Percentiles rank a stretch among this genome's conserved stretches.
phyloP scores from a whole-genome alignment of 306 rosid genomes.

The Acacia crassicarpa region DNA sequence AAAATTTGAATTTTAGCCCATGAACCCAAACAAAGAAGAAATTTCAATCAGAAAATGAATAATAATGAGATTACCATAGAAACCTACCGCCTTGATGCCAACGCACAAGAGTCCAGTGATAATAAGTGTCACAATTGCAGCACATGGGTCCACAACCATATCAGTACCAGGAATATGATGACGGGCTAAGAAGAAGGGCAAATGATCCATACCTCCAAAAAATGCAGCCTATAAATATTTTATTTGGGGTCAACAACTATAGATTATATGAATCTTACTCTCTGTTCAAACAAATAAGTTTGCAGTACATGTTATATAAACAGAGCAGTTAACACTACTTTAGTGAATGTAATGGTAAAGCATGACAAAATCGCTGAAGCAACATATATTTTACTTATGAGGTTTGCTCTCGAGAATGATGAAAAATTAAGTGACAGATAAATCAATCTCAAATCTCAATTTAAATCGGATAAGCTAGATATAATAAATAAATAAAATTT shows the following conservation, averaged over 20 bases:
- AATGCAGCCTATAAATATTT: constrained; percentile 65
- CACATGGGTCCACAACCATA: constrained; percentile 80
- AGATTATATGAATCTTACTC: not conserved
- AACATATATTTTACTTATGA: not conserved
- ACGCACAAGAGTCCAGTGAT: constrained; percentile 73
- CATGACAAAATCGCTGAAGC: not conserved
- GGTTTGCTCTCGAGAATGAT: not conserved
- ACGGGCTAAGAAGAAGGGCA: constrained; percentile 68
- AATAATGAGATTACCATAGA: not conserved
- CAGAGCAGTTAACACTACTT: not conserved
- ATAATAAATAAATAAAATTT: not conserved
- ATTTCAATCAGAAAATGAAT: not conserved
- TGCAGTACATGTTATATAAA: not conserved
- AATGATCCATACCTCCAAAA: constrained; percentile 70
- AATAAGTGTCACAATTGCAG: constrained; percentile 64
- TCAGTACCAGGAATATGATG: constrained; percentile 66
- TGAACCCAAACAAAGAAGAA: not conserved
- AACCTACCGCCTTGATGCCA: constrained; percentile 89
- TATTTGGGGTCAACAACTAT: constrained; percentile 11
- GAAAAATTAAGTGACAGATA: not conserved
- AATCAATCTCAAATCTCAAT: not conserved
- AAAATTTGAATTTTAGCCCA: not conserved
- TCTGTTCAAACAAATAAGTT: constrained; percentile 21
- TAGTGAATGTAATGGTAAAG: not conserved
- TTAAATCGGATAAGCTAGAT: not conserved